phyloP scores from a whole-genome alignment of 129 eudicot genomes.

The Saposhnikovia divaricata region DNA sequence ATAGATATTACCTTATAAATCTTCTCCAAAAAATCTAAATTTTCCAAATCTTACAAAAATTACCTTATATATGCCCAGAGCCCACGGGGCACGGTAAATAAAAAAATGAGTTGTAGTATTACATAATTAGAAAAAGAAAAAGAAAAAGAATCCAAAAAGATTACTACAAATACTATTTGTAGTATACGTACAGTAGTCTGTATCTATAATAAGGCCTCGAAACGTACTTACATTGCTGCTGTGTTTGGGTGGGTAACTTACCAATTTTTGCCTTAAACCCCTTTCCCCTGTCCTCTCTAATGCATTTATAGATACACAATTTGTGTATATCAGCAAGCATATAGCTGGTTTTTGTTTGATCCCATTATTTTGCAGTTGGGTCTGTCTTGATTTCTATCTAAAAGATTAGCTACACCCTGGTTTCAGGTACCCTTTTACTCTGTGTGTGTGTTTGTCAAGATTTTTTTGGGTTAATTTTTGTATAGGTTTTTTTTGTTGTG shows the following conservation, averaged over 20 bases:
- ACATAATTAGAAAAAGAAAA: no score
- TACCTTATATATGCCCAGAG: no score
- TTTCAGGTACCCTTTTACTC: conserved; percentile 6
- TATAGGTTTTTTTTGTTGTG: background rate
- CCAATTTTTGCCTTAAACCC: conserved; percentile 4
- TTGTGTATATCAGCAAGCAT: background rate
- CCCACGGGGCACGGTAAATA: no score
- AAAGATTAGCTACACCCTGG: background rate
- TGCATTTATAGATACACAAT: background rate
- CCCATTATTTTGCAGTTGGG: background rate
- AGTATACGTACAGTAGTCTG: background rate
- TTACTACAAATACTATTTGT: background rate
- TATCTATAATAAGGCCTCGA: background rate
- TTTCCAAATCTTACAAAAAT: no score
- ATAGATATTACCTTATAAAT: no score
- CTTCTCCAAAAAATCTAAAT: no score
- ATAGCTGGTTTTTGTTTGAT: background rate
- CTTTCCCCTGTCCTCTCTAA: background rate
- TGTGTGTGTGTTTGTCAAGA: background rate
- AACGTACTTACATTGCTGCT: background rate
- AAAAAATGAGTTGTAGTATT: no score
- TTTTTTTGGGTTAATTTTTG: background rate
- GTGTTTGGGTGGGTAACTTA: background rate
- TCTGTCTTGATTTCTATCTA: background rate
- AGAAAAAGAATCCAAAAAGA: background rate